Percentiles rank a stretch among this genome's conserved stretches.
phyloP scores from a whole-genome alignment of 495 filamentous ascomycete species.

The Durotheca rogersii region DNA sequence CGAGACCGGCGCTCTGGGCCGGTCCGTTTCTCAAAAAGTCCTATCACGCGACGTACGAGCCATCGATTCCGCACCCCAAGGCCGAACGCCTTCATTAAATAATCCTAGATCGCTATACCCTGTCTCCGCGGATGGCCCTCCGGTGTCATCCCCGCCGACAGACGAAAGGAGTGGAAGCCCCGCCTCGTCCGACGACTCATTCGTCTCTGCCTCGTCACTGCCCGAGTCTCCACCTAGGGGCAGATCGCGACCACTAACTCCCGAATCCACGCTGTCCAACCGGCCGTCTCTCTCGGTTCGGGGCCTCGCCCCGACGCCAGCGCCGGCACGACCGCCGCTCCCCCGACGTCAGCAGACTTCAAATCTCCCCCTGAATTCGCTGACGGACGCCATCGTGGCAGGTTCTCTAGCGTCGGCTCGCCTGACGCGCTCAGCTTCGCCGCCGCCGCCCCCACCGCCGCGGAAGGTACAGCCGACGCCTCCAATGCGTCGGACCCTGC shows the following conservation, averaged over 20 bases:
- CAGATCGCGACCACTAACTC: constrained; percentile 16
- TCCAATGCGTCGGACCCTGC: constrained; percentile 70
- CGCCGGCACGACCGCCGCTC: constrained; percentile 3
- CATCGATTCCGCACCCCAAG: constrained; percentile 6
- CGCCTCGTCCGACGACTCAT: constrained; percentile 45
- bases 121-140: neutral
- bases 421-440: constrained; percentile 29
- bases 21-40: constrained; percentile 17
- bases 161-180: constrained; percentile 24
- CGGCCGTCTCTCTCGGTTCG: constrained; percentile 7
- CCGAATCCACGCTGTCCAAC: constrained; percentile 2
- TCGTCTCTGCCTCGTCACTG: constrained; percentile 50
- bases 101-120: constrained; percentile 1
- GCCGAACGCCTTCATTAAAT: neutral
- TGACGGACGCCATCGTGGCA: constrained; percentile 78
- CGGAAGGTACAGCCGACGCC: constrained; percentile 33
- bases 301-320: constrained; percentile 7
- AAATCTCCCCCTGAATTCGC: constrained; percentile 42
- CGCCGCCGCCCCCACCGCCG: constrained; percentile 34
- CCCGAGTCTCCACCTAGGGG: constrained; percentile 28
- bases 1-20: constrained; percentile 17
- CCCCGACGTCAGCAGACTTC: constrained; percentile 19
- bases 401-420: constrained; percentile 76
- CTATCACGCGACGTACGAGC: constrained; percentile 16
- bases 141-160: neutral